A percentile compares a stretch with the other conserved stretches of the same genome.
phyloP scores from a whole-genome alignment of 345 rosid genomes.

The Populus nigra region DNA sequence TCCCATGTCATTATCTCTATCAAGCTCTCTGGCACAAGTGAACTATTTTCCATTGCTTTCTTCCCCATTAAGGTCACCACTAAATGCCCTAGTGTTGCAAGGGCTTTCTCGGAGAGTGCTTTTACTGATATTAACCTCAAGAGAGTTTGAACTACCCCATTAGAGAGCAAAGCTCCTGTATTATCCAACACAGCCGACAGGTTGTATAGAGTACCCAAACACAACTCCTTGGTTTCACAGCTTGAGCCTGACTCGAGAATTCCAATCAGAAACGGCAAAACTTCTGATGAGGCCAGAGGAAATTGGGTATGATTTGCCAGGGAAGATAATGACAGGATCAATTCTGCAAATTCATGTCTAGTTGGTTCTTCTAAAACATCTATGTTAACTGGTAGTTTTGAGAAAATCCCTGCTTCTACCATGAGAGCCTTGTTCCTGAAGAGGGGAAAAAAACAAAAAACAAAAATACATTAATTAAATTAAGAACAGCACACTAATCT shows the following conservation, averaged over 20 bases:
- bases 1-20: conserved; percentile 89
- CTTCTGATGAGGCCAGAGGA: conserved; percentile 42
- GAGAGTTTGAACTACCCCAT: conserved; percentile 50
- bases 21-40: conserved; percentile 52
- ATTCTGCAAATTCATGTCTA: conserved; percentile 49
- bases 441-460: conserved; percentile 4
- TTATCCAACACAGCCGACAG: conserved; percentile 63
- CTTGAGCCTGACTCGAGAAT: conserved; percentile 49
- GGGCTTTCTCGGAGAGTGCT: conserved; percentile 59
- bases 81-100: conserved; percentile 69
- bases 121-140: conserved; percentile 44
- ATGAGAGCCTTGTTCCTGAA: conserved; percentile 82
- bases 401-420: conserved; percentile 72
- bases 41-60: conserved; percentile 60
- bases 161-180: conserved; percentile 51
- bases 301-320: conserved; percentile 42
- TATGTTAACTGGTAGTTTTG: conserved; percentile 55
- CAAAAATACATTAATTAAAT: not conserved
- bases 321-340: conserved; percentile 61
- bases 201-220: conserved; percentile 55
- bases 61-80: conserved; percentile 78
- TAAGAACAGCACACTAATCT: not conserved
- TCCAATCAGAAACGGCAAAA: conserved; percentile 51
- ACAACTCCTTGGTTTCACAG: conserved; percentile 49
- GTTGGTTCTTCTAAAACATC: conserved; percentile 49